These are phyloP conservation scores for Lentinula guzmanii DNA, from an alignment of 768 basidiomycete genomes.

Conservation along the genomic window DNA sequence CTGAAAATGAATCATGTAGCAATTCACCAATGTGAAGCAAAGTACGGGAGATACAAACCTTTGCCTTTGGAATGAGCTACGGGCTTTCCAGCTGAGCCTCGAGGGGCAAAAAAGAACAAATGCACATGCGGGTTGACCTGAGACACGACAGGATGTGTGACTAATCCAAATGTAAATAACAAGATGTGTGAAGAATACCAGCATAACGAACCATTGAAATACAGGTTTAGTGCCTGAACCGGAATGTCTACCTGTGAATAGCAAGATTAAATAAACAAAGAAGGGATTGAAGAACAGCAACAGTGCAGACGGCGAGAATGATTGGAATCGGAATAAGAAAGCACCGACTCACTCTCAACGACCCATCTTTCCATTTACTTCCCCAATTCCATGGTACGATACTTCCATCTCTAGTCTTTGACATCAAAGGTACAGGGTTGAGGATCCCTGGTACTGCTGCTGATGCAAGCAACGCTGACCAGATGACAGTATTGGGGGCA, in stretches of 20 bases:
- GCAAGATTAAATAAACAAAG: conserved; percentile 1
- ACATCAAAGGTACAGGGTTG: conserved; percentile 94
- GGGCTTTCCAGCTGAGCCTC: conserved; percentile 86
- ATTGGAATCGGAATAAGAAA: neutral
- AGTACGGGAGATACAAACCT: conserved; percentile 38
- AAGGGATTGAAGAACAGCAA: neutral
- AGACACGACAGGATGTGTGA: conserved; percentile 89
- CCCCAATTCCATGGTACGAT: conserved; percentile 94
- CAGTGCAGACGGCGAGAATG: conserved; percentile 5
- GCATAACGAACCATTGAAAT: conserved; percentile 64
- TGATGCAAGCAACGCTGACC: conserved; percentile 78
- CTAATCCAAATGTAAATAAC: conserved; percentile 26
- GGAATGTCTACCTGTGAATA: conserved; percentile 84
- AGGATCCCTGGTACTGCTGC: conserved; percentile 95
- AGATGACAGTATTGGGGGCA: conserved; percentile 87
- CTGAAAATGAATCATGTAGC: conserved; percentile 22
- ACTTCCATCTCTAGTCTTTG: conserved; percentile 75
- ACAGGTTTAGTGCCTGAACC: conserved; percentile 79
- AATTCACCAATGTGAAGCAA: neutral
- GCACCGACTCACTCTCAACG: conserved; percentile 39
- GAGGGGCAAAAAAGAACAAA: conserved; percentile 89
- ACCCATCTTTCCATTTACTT: conserved; percentile 90
- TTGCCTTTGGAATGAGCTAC: conserved; percentile 93
- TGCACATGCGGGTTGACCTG: conserved; percentile 94
- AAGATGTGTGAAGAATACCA: neutral